Evolutionary conservation across 2,329 filamentous ascomycete species (phyloP), one percentile per base, ranked within the genome.

Genomic region (Pseudogymnoascus sp.): DNA sequence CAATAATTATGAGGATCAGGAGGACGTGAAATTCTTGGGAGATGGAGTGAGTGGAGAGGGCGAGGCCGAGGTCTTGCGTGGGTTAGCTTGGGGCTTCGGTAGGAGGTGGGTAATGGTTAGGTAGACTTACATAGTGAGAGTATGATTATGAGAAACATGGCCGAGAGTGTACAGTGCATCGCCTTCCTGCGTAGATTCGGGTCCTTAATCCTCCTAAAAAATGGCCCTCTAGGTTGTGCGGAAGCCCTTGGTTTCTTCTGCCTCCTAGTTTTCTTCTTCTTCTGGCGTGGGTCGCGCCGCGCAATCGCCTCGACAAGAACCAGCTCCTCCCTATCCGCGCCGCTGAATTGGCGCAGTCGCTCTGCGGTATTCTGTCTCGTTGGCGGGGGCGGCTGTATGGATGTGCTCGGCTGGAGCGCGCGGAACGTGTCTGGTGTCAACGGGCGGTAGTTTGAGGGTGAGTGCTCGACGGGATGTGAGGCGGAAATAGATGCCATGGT

Each of bases 1-100:
- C 78, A 60, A 95, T 76, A 62, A 95, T 87, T 66, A 92, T 80
- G 60, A 96, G 80, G 62, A 96, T 87, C 64, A 96, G 81, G 60
- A 95, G 79, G 63, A 95, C 84, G 69, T 91, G 89, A 70, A 95
- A 87, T 73, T 91, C 88, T 72, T 84, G 84, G 42, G 82, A 83
- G 59, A 82, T 77, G 64, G 85, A 79, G 40, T 82, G 82, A 64
- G 84, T 80, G 2, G 87, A 87, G 48, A 92, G 78, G 18, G 86
- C 83, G 48, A 96, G 81, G 4, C 83, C 83, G 66, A 95, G 81
- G 72, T 94, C 90, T 94, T 59, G 18, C 9, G 10, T 59, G 2
- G 33, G 42, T 63, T 37, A 58, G 62, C 29, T 21, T 36, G 4
- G 5, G 42, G 5, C n/a, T 18, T 25, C 12, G 36, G 27, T 21